Evolutionary conservation across 2,329 filamentous ascomycete species (phyloP), one percentile per base, ranked within the genome.

Genomic region (Cordyceps militaris): DNA sequence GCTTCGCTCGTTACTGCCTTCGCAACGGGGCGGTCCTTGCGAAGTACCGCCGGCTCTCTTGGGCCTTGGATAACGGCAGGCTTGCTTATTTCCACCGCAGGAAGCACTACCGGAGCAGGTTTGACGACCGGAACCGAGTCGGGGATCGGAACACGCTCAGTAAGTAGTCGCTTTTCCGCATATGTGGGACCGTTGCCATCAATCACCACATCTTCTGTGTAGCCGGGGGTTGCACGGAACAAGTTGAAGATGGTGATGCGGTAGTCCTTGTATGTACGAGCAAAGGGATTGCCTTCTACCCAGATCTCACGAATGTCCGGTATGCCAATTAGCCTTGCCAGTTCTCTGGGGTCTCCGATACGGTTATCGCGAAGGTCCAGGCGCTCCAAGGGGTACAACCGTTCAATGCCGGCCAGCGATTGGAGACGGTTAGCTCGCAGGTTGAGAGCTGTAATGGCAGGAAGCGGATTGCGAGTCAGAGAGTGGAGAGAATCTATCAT

Each of bases 401-500:
- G 88, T 73, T 99, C 93, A 46, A 97, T 85, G 2, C 94, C 94
- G 30, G 91, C 91, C 59, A 99, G 82, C 2, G 91, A 96, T 59
- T 85, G 82, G 59, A 99, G 80, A 47, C 92, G 85, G 70, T 99
- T 99, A 51, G 85, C 89, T 58, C 93, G 86, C 57, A 99, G 81
- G 67, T 97, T 97, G 58, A 99, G 78, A 1, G 92, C 92, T 1
- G 89, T 95, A 61, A 99, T 96, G 21, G 94, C 93, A 28, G 94
- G 93, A 5, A 99, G 79, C 13, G 94, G 91, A 66, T 88, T 94
- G 62, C 88, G 85, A 2, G 86, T 86, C 43, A 99, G 78, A 2
- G 93, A 96, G 66, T 95, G 89, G 57, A 99, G 79, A 16, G 91
- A 94, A 65, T 93, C 89, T 62, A 99, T 97, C 92, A 97, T 97